Conservation (phyloP, 176 grass and related monocot genomes). For the Carex kokanica region DNA sequence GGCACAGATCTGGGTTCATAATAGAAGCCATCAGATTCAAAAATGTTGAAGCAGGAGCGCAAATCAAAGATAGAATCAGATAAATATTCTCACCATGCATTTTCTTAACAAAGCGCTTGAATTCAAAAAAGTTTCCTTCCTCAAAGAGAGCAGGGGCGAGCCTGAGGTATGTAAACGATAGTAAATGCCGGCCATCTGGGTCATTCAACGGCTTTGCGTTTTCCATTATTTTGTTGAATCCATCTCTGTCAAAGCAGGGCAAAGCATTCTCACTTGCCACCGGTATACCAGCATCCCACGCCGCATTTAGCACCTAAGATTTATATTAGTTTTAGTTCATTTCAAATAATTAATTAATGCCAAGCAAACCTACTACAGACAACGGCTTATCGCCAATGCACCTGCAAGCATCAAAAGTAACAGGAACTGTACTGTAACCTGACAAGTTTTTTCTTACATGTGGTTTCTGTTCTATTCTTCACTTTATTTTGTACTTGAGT, state of each 20-base stretch:
- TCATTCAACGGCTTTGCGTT: constrained; percentile 71
- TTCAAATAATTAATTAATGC: background rate
- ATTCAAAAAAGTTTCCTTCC: constrained; percentile 61
- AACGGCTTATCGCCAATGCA: background rate
- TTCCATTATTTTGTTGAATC: constrained; percentile 85
- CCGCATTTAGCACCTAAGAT: constrained; percentile 70
- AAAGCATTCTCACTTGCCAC: constrained; percentile 87
- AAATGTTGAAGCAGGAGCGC: background rate
- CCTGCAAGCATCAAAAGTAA: background rate
- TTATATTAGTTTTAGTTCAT: constrained; percentile 9
- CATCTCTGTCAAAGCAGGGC: constrained; percentile 87
- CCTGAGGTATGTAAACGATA: constrained; percentile 81
- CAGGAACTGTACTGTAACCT: background rate
- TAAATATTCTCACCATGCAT: constrained; percentile 72
- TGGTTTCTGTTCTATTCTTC: background rate
- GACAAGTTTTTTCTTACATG: background rate
- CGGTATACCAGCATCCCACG: constrained; percentile 73
- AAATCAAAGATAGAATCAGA: background rate
- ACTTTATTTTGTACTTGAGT: background rate
- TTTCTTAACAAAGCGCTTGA: constrained; percentile 70
- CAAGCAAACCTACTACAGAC: background rate
- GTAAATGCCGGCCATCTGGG: constrained; percentile 69
- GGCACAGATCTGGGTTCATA: background rate
- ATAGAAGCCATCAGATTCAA: background rate
- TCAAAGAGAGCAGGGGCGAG: constrained; percentile 59